Percentiles rank a stretch among this genome's conserved stretches.
Evolutionary conservation across 148 eudicot species (phyloP).

Genomic region (Heliosperma pusillum): DNA sequence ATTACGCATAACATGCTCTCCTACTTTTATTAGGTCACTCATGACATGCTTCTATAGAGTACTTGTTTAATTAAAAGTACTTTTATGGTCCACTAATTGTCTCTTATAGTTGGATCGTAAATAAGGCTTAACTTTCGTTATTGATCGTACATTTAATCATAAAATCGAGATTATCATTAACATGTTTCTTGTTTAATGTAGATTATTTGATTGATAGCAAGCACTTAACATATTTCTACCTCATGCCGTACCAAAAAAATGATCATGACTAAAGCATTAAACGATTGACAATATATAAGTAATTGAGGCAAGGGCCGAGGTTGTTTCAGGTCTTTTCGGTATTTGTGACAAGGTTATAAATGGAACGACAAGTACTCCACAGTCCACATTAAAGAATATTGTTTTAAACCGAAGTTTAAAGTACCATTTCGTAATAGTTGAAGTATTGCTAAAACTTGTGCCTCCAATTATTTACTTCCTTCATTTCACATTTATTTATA

Average conservation of each 20-base stretch:
- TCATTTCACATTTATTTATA: too few relatives aligned
- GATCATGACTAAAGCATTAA: too few relatives aligned
- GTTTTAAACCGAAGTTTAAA: too few relatives aligned
- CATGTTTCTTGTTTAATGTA: background rate
- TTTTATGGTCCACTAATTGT: background rate
- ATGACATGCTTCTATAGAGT: background rate
- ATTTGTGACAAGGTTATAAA: too few relatives aligned
- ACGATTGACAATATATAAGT: too few relatives aligned
- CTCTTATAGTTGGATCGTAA: background rate
- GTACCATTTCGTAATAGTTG: too few relatives aligned
- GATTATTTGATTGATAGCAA: background rate
- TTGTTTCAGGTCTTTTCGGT: too few relatives aligned
- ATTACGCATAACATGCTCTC: background rate
- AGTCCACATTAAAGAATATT: too few relatives aligned
- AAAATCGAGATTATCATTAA: background rate
- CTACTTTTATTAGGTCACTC: conserved; percentile 5
- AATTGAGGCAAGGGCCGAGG: too few relatives aligned
- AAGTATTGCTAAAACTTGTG: too few relatives aligned
- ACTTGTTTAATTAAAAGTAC: background rate
- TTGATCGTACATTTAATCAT: background rate
- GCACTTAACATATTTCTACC: background rate
- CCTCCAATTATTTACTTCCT: too few relatives aligned
- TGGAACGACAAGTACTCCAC: too few relatives aligned
- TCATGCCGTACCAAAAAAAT: background rate
- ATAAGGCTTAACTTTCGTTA: background rate